Evolutionary conservation across 805 yeast genomes (phyloP), one percentile per base, ranked within the genome.

Genomic region (Yamadazyma sp.): DNA sequence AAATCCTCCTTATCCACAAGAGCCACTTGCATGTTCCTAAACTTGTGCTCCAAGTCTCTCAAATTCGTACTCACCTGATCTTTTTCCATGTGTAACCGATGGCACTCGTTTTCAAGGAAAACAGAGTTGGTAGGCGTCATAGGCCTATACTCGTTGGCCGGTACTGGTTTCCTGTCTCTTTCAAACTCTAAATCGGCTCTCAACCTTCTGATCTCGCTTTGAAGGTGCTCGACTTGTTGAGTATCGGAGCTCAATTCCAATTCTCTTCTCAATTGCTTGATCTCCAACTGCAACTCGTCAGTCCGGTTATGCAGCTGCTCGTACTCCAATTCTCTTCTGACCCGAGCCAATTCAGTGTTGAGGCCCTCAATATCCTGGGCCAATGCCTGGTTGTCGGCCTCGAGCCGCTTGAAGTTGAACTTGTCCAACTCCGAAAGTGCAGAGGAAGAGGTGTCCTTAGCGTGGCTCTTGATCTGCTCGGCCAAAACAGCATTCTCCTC

Each of bases 301-400:
- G 42, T 23, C 17, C 37, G 27, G 14, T 45, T 44, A 38, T 46
- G 37, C 42, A 52, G 31, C 32, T 39, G 57, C 45, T 67, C 58
- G 35, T 41, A 38, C 22, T 64, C 68, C 26, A 68, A 55, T 16
- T 70, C 69, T 21, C 57, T 54, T 29, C 59, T 53, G 11, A 73
- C 52, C 15, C 54, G 57, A 3, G 55, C 47, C 14, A 71, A 59
- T 28, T 70, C 70, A 13, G 51, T 48, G 22, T 60, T 62, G 38
- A 72, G 50, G 4, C 55, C 50, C 10, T 60, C 62, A 8, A 72
- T 54, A 38, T 71, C 62, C 14, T 34, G 36, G n/a, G 28, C 17
- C 44, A 42, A 17, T 21, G 35, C 24, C 33, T 35, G 26, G 24
- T 35, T 48, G 38, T 67, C 70, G 5, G 53, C 46, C 24, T 54